These are phyloP conservation scores for Trametes cubensis DNA, from an alignment of 768 basidiomycete genomes.

Conservation along the genomic window DNA sequence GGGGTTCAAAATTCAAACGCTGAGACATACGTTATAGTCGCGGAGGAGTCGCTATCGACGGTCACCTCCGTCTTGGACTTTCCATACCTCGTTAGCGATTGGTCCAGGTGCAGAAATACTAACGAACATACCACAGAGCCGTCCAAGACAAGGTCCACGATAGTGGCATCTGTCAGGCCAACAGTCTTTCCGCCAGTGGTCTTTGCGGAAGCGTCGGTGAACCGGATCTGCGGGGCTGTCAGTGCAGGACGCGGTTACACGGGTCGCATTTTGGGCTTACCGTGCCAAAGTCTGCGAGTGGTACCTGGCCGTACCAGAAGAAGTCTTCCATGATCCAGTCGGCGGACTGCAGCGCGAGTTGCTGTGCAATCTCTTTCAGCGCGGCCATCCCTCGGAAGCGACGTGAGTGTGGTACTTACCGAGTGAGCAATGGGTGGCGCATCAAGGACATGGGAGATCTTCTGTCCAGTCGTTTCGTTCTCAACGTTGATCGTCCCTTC, in stretches of 20 bases:
- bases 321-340: slow-evolving; percentile 35
- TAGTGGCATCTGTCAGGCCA: slow-evolving; percentile 30
- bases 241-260: neutral
- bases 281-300: slow-evolving; percentile 39
- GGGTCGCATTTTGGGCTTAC: slow-evolving; percentile 13
- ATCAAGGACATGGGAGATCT: neutral
- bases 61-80: neutral
- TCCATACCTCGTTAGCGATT: too few species aligned
- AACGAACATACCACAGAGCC: neutral
- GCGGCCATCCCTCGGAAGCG: too few species aligned
- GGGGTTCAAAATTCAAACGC: neutral
- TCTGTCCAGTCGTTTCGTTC: slow-evolving; percentile 27
- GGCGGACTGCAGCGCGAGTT: slow-evolving; percentile 33
- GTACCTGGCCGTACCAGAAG: slow-evolving; percentile 25
- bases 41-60: neutral
- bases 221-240: slow-evolving; percentile 17
- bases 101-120: too few species aligned
- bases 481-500: slow-evolving; percentile 28
- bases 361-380: slow-evolving; percentile 24
- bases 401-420: neutral
- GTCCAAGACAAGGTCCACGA: slow-evolving; percentile 34
- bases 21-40: neutral
- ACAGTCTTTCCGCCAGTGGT: slow-evolving; percentile 27
- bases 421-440: slow-evolving; percentile 29
- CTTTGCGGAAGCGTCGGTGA: slow-evolving; percentile 34